Base-by-base conservation (phyloP, 2,329 filamentous ascomycete genomes). In the Cercospora sp. region DNA sequence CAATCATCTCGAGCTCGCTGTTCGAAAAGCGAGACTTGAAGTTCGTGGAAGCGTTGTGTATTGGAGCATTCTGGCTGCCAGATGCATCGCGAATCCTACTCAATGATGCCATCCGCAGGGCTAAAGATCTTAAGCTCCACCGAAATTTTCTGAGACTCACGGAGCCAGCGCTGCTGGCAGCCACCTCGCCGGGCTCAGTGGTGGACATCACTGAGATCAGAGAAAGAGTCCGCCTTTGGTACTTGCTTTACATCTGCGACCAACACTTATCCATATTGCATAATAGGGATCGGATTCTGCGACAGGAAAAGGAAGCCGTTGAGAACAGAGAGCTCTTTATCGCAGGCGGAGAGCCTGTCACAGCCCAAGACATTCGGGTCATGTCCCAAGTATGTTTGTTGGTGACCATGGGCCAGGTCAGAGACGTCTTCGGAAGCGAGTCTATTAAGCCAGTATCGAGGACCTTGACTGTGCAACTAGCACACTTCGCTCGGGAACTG, bases 261-360 rank as follows among this genome's bases (percentile, higher is more conserved):
- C 88, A 89, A 69, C 88, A 90, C 75, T 86, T 89, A 30, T 87
- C 86, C 18, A 89, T 88, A 23, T 79, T 88, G 0, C 89, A 89
- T 64, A 86, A 86, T 2, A 81, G 88, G 2, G 85, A 86, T 1
- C 84, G 86, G 0, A 84, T 88, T 8, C 85, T 88, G 20, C 60
- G 71, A 0, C 84, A 85, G 30, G 87, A 89, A 62, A 86, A 89
- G 64, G 77, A 81, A 13, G 84, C 85, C 0, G 86, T 89, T 45
- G 83, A 86, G 60, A 86, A 86, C 5, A 86, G 86, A 79, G 85
- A 88, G 62, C 79, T 81, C 1, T 86, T 89, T 55, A 76, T 88
- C n/a, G 28, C 53, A 4, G 53, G 53, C 1, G 53, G 53, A 10
- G 53, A 57, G 23, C 53, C 53, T 30, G 53, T 30, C 2, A 80